Conservation (phyloP, 345 rosid species). For the Ricinus communis region DNA sequence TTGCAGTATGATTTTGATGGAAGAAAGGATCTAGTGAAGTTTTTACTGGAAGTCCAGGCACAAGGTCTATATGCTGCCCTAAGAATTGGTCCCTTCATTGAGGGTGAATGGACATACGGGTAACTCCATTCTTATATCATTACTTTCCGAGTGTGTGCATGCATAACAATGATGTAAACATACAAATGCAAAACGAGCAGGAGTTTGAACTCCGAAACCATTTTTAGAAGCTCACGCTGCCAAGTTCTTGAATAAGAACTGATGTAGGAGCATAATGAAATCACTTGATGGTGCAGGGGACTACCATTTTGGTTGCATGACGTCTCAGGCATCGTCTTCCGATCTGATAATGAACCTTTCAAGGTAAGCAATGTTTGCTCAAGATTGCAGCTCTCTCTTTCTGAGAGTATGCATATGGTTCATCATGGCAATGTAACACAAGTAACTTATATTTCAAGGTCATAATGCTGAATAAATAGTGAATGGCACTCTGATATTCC, state of each 20-base stretch:
- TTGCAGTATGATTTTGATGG: conserved; percentile 80
- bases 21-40: conserved; percentile 65
- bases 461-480: background rate
- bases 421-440: background rate
- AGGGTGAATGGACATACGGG: conserved; percentile 91
- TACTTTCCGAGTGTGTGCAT: background rate
- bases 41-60: conserved; percentile 69
- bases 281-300: conserved; percentile 47
- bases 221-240: too few relatives aligned
- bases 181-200: background rate
- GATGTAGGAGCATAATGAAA: background rate
- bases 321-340: conserved; percentile 61
- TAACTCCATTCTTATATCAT: conserved; percentile 10
- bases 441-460: background rate
- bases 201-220: too few relatives aligned
- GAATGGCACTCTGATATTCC: background rate
- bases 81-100: conserved; percentile 84
- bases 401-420: background rate
- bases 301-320: conserved; percentile 82
- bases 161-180: background rate
- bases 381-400: background rate
- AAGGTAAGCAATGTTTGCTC: conserved; percentile 37
- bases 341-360: conserved; percentile 79
- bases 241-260: too few relatives aligned
- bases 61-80: conserved; percentile 78